Percentiles rank a stretch among this genome's conserved stretches.
Evolutionary conservation across 106 monocot species (phyloP).

Genomic region (Apostasia shenzhenica): DNA sequence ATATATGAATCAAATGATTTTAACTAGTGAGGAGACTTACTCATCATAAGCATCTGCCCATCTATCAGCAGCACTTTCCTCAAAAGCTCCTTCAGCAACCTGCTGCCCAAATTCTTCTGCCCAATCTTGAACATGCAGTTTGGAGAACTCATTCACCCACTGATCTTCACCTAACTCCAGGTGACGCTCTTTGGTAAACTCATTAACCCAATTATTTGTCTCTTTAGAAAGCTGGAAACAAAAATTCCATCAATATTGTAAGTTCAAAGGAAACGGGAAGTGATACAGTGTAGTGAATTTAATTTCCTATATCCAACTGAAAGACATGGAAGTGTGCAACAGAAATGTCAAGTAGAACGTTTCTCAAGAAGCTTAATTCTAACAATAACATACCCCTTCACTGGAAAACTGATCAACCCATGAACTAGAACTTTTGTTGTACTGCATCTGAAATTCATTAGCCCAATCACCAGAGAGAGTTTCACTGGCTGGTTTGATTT

Average conservation of each 20-base stretch:
- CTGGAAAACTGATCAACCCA: slow-evolving; percentile 81
- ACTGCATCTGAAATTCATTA: slow-evolving; percentile 74
- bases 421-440: slow-evolving; percentile 44
- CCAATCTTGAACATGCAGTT: slow-evolving; percentile 84
- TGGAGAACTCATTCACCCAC: slow-evolving; percentile 96
- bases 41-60: slow-evolving; percentile 74
- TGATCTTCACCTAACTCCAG: slow-evolving; percentile 56
- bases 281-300: background rate
- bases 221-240: slow-evolving; percentile 60
- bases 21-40: slow-evolving; percentile 24
- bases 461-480: slow-evolving; percentile 65
- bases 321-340: background rate
- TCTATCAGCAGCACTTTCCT: slow-evolving; percentile 56
- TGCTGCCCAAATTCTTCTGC: slow-evolving; percentile 90
- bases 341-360: too few species aligned
- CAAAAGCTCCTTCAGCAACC: slow-evolving; percentile 44
- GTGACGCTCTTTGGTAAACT: slow-evolving; percentile 55
- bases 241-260: slow-evolving; percentile 1
- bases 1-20: background rate
- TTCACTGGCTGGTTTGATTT: slow-evolving; percentile 65
- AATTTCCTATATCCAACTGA: too few species aligned
- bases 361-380: background rate
- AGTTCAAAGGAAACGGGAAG: background rate
- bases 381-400: slow-evolving; percentile 44
- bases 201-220: slow-evolving; percentile 64